phyloP scores from a whole-genome alignment of 2,329 filamentous ascomycete genomes.

The Aspergillus sp. region DNA sequence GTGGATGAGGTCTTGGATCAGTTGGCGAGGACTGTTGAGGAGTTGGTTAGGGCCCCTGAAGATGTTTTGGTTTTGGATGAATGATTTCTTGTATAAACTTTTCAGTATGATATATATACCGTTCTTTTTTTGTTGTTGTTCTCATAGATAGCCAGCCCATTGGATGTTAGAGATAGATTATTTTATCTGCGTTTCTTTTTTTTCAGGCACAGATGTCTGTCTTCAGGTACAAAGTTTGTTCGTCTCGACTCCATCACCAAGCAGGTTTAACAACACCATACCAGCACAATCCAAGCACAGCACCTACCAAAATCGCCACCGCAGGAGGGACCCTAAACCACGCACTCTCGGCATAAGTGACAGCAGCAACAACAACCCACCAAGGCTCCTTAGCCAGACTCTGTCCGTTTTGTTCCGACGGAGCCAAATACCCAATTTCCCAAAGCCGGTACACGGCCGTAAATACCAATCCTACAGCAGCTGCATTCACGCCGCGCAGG shows the following conservation, averaged over 20 bases:
- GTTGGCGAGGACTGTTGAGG: conserved; percentile 44
- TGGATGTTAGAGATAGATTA: not conserved
- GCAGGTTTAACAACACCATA: conserved; percentile 37
- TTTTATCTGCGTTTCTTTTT: not conserved
- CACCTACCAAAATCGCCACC: conserved; percentile 48
- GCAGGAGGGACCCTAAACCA: conserved; percentile 51
- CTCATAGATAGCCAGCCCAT: not conserved
- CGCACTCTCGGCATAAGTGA: conserved; percentile 47
- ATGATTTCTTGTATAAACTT: not conserved
- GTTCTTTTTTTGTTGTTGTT: not conserved
- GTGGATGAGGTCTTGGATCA: conserved; percentile 55
- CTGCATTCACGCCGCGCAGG: conserved; percentile 59
- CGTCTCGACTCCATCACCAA: no score
- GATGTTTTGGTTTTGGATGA: not conserved
- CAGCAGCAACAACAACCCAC: conserved; percentile 61
- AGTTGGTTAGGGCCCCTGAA: conserved; percentile 28
- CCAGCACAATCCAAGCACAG: conserved; percentile 49
- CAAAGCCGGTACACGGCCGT: conserved; percentile 65
- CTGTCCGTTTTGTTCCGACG: conserved; percentile 49
- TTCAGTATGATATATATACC: not conserved
- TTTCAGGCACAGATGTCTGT: no score
- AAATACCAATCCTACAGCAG: conserved; percentile 62
- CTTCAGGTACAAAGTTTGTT: no score
- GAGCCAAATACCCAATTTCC: conserved; percentile 61
- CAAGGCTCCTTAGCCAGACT: conserved; percentile 61